A percentile compares a stretch with the other conserved stretches of the same genome.
Evolutionary conservation across 805 yeast species (phyloP).

Genomic region (Candida jianshihensis): DNA sequence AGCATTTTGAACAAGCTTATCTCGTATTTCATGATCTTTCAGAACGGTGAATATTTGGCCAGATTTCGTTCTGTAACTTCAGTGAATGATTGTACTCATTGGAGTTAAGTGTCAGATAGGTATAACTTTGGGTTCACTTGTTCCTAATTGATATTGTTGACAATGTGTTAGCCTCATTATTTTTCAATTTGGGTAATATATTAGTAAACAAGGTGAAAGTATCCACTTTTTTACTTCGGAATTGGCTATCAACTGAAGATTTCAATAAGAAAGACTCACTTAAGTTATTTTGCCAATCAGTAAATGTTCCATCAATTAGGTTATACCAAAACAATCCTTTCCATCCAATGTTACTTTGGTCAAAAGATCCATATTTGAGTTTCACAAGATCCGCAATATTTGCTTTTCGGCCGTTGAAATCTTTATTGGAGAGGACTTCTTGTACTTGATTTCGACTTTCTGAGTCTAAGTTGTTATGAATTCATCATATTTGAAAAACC

Average conservation of each 20-base stretch:
- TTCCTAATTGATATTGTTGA: too few relatives aligned
- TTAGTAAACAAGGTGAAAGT: background rate
- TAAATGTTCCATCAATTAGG: background rate
- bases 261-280: background rate
- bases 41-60: background rate
- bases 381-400: too few relatives aligned
- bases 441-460: background rate
- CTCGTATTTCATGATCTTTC: background rate
- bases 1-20: background rate
- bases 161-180: too few relatives aligned
- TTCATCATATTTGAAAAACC: background rate
- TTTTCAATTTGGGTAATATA: background rate
- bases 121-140: background rate
- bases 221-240: too few relatives aligned
- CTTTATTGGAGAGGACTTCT: background rate
- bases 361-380: too few relatives aligned
- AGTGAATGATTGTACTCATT: background rate
- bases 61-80: background rate
- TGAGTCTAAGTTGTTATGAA: background rate
- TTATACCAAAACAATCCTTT: background rate
- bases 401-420: too few relatives aligned
- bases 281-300: background rate
- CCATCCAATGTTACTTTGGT: too few relatives aligned
- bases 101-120: background rate
- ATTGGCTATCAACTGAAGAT: too few relatives aligned